Evolutionary conservation across 108 stramenopile genomes (phyloP), one percentile per base, ranked within the genome.

Genomic region (Nitzschia inconspicua): DNA sequence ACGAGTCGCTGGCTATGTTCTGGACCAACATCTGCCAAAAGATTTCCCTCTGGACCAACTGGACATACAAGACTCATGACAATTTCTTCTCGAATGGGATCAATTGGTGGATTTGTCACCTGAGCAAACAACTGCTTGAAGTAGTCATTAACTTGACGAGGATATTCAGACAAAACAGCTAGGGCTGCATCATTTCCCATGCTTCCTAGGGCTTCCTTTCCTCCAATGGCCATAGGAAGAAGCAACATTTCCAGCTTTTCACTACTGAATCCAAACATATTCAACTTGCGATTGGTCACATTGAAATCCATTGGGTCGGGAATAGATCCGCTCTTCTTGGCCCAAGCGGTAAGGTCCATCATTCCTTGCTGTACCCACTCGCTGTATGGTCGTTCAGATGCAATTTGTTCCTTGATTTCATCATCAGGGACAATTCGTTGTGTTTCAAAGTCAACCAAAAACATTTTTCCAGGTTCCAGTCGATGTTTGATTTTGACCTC

Each of bases 111-210:
- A 61, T 98, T 98, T 31, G 98, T 98, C 44, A 98, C 98, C 70
- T 98, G 90, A 0, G 98, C 98, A 68, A 98, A 98, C 44, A 96
- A 89, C 72, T 98, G 98, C 82, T 98, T 98, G 85, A 98, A 96
- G 73, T 97, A 98, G 65, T 97, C 95, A 58, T 80, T 85, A 13
- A 95, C 80, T 63, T 85, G 88, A 26, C 96, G 88, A 22, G 98
- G 96, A 57, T 95, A 70, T 44, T 91, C 84, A 5, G 95, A 96
- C 44, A 98, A 74, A 9, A 96, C 95, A 19, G 98, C 98, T 13
- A 98, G 82, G 5, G 98, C 96, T 3, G 96, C 90, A 66, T 98
- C 98, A 63, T 97, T 97, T 24, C 98, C 98, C 98, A 98, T 98
- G 73, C 87, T 90, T 63, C 95, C 96, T 26, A 97, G 80, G 3